phyloP scores from a whole-genome alignment of 2,329 filamentous ascomycete genomes.

The Microdochium trichocladiopsis region DNA sequence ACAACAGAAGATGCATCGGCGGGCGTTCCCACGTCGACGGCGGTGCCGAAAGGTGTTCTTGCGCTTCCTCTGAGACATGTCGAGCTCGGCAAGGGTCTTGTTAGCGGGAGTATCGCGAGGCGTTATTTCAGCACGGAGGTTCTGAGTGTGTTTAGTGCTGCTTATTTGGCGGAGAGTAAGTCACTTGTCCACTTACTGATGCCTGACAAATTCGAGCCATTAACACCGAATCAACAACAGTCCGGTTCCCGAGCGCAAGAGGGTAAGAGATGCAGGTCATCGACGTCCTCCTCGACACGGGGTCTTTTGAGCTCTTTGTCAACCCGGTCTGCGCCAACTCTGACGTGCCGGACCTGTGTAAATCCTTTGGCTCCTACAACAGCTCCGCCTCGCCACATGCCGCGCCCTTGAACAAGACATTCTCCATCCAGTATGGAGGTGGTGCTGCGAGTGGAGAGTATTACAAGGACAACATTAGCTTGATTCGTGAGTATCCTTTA shows the following conservation, averaged over 20 bases:
- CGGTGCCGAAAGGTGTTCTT: constrained; percentile 10
- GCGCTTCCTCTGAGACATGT: constrained; percentile 18
- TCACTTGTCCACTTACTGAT: neutral
- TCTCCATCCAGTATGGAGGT: constrained; percentile 29
- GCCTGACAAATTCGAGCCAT: neutral
- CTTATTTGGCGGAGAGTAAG: constrained; percentile 21
- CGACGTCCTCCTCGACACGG: constrained; percentile 41
- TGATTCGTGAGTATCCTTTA: constrained; percentile 29
- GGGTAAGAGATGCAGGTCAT: constrained; percentile 28
- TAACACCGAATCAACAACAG: constrained; percentile 18
- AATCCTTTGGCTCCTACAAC: constrained; percentile 34
- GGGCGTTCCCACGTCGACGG: constrained; percentile 8
- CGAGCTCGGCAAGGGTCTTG: constrained; percentile 11
- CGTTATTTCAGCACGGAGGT: constrained; percentile 19
- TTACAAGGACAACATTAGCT: constrained; percentile 35
- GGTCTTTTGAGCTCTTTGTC: constrained; percentile 48
- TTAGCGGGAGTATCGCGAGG: constrained; percentile 15
- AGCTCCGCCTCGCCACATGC: constrained; percentile 31
- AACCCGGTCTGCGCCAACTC: constrained; percentile 37
- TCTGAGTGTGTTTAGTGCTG: constrained; percentile 18
- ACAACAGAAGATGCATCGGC: neutral
- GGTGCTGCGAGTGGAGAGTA: constrained; percentile 34
- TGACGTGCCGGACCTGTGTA: constrained; percentile 28
- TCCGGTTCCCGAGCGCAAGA: constrained; percentile 28
- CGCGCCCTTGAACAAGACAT: constrained; percentile 24